phyloP scores from a whole-genome alignment of 73 alveolate genomes.

The Paramecium pentaurelia region DNA sequence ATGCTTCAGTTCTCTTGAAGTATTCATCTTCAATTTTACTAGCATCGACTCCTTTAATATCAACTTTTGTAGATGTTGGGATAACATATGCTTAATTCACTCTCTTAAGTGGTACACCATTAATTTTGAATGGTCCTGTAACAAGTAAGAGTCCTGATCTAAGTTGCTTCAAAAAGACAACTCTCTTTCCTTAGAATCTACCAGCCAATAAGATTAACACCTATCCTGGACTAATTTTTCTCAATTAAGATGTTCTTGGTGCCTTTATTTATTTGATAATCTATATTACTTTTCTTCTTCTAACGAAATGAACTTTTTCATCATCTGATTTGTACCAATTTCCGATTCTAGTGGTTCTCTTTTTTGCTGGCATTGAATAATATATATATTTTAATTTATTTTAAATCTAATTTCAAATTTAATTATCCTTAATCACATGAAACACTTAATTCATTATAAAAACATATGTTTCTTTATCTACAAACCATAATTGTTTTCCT shows the following conservation, averaged over 20 bases:
- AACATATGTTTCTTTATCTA: background rate
- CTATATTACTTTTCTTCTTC: slow-evolving; percentile 15
- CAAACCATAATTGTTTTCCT: background rate
- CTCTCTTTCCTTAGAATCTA: slow-evolving; percentile 94
- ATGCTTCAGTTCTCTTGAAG: slow-evolving; percentile 51
- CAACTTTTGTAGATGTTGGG: slow-evolving; percentile 85
- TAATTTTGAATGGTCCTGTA: slow-evolving; percentile 93
- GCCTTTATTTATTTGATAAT: slow-evolving; percentile 32
- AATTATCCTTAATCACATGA: background rate
- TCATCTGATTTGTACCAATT: slow-evolving; percentile 63
- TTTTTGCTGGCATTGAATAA: slow-evolving; percentile 12
- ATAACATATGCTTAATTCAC: slow-evolving; percentile 83
- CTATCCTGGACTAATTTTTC: slow-evolving; percentile 81
- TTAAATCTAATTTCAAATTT: background rate
- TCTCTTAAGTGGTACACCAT: slow-evolving; percentile 94
- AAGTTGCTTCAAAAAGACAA: slow-evolving; percentile 89
- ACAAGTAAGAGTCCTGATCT: slow-evolving; percentile 86
- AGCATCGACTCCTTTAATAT: slow-evolving; percentile 67
- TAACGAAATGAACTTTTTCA: slow-evolving; percentile 52
- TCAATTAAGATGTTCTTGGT: slow-evolving; percentile 73
- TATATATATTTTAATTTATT: background rate
- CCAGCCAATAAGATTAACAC: slow-evolving; percentile 88
- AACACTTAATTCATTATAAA: background rate
- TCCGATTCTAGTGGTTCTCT: slow-evolving; percentile 53
- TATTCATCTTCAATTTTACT: slow-evolving; percentile 58